A percentile compares a stretch with the other conserved stretches of the same genome.
Evolutionary conservation across 2,329 filamentous ascomycete genomes (phyloP).

Genomic region (Aschersonia sp.): DNA sequence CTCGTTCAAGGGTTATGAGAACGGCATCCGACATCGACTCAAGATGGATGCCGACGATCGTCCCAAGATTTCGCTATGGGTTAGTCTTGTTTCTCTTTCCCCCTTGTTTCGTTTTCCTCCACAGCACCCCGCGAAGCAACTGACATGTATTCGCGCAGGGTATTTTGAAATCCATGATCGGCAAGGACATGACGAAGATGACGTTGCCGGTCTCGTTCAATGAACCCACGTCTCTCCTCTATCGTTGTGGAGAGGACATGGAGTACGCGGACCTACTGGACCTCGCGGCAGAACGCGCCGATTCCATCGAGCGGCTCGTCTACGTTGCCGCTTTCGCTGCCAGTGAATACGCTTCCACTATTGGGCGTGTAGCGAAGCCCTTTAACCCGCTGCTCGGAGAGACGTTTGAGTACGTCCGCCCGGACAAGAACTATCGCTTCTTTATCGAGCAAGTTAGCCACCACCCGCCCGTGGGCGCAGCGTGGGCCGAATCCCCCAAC

Average conservation of each 20-base stretch:
- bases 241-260: constrained; percentile 94
- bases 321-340: constrained; percentile 94
- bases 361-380: constrained; percentile 90
- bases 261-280: constrained; percentile 92
- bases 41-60: constrained; percentile 86
- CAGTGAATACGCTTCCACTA: constrained; percentile 92
- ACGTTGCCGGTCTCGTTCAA: constrained; percentile 97
- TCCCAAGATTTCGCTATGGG: constrained; percentile 92
- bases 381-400: constrained; percentile 95
- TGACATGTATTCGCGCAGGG: constrained; percentile 36
- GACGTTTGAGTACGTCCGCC: constrained; percentile 90
- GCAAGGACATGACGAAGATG: constrained; percentile 99
- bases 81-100: constrained; percentile 29
- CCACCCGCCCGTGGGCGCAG: constrained; percentile 87
- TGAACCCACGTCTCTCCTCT: constrained; percentile 87
- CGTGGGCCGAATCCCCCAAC: constrained; percentile 78
- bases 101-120: background rate
- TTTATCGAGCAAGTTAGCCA: constrained; percentile 98
- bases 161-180: constrained; percentile 98
- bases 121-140: background rate
- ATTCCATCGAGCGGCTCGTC: constrained; percentile 82
- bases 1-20: constrained; percentile 84
- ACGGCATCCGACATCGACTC: constrained; percentile 62
- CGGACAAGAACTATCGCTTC: constrained; percentile 95
- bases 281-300: constrained; percentile 66